A percentile compares a stretch with the other conserved stretches of the same genome.
Conservation (phyloP, 495 filamentous ascomycete species). For the Penicillium diatomitis region DNA sequence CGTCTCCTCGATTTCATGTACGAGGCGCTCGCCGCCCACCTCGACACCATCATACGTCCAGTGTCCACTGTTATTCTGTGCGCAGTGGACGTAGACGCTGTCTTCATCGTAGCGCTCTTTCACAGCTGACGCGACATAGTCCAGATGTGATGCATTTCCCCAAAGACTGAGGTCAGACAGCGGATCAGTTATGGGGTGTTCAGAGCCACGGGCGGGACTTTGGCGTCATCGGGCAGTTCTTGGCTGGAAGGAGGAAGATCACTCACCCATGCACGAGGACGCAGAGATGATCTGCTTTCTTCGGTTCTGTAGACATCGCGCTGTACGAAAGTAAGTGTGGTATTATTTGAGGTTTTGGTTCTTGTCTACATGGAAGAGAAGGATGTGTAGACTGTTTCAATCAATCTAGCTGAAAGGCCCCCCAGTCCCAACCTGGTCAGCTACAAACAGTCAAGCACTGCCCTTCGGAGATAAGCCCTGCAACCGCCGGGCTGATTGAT, state of each 20-base stretch:
- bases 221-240: neutral
- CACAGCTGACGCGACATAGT: constrained; percentile 58
- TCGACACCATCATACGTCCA: constrained; percentile 96
- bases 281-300: constrained; percentile 62
- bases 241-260: neutral
- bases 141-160: constrained; percentile 84
- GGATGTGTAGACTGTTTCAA: too few relatives aligned
- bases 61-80: constrained; percentile 69
- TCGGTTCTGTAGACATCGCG: constrained; percentile 4
- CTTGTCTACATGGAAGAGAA: neutral
- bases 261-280: constrained; percentile 92
- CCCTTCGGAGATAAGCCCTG: constrained; percentile 4
- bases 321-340: neutral
- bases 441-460: neutral
- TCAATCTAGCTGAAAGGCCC: too few relatives aligned
- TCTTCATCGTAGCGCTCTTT: constrained; percentile 55
- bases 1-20: constrained; percentile 77
- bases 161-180: constrained; percentile 50
- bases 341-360: too few relatives aligned
- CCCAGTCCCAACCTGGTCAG: too few relatives aligned
- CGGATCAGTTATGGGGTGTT: too few relatives aligned
- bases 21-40: constrained; percentile 78
- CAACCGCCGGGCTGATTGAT: neutral
- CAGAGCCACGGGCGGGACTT: neutral
- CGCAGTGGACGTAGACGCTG: constrained; percentile 60